A percentile compares a stretch with the other conserved stretches of the same genome.
Evolutionary conservation across 306 rosid genomes (phyloP).

Genomic region (Lotus japonicus): DNA sequence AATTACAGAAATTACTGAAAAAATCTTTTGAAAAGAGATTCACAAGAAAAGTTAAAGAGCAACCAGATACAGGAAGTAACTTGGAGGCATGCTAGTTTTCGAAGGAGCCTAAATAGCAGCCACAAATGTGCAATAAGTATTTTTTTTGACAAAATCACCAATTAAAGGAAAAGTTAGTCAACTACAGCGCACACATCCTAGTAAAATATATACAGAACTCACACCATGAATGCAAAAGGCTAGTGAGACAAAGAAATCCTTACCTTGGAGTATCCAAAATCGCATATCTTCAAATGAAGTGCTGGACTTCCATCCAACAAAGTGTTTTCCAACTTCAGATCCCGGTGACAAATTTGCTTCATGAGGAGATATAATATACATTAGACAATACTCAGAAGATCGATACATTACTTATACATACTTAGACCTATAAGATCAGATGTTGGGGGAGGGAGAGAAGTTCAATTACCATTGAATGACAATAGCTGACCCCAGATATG

Average conservation of each 20-base stretch:
- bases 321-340: constrained; percentile 90
- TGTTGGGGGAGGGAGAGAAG: not conserved
- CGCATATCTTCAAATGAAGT: constrained; percentile 85
- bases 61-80: not conserved
- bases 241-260: not conserved
- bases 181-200: not conserved
- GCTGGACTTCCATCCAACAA: constrained; percentile 90
- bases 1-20: not conserved
- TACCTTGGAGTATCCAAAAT: constrained; percentile 97
- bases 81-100: not conserved
- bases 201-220: not conserved
- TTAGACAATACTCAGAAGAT: not conserved
- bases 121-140: not conserved
- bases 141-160: constrained; percentile 1
- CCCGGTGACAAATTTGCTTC: constrained; percentile 98
- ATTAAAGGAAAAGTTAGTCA: not conserved
- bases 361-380: constrained; percentile 22
- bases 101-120: not conserved
- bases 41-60: not conserved
- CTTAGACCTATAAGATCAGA: not conserved
- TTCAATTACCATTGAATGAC: constrained; percentile 80
- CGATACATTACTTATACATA: not conserved
- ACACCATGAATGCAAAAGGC: not conserved
- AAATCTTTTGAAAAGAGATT: not conserved
- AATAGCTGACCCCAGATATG: constrained; percentile 91